Conservation (phyloP, 441 rosid genomes). For the Iberis amara region DNA sequence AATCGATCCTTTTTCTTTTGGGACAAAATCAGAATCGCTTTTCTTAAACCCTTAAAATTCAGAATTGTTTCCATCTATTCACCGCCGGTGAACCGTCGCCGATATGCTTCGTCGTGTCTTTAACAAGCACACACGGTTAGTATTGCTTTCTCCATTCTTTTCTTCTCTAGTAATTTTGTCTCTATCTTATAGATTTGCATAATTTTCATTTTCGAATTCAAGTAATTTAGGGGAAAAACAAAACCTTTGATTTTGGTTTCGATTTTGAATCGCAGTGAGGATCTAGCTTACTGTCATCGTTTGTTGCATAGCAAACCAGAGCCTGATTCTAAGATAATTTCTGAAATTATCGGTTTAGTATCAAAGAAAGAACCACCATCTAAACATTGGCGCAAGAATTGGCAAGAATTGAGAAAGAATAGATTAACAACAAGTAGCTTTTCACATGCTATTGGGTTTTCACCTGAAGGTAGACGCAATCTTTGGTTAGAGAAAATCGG, state of each 20-base stretch:
- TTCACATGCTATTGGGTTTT: slow-evolving; percentile 51
- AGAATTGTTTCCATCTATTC: neutral
- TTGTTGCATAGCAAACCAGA: slow-evolving; percentile 24
- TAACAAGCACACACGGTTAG: slow-evolving; percentile 20
- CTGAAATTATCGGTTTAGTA: slow-evolving; percentile 15
- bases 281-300: slow-evolving; percentile 20
- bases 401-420: slow-evolving; percentile 33
- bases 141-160: neutral
- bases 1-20: too few relatives aligned
- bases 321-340: slow-evolving; percentile 6
- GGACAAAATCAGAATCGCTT: neutral
- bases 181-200: too few relatives aligned
- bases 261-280: slow-evolving; percentile 16
- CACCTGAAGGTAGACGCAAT: slow-evolving; percentile 41
- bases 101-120: slow-evolving; percentile 23
- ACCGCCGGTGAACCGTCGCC: slow-evolving; percentile 22
- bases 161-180: neutral
- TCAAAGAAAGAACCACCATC: slow-evolving; percentile 1
- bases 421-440: slow-evolving; percentile 65
- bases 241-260: neutral
- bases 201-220: neutral
- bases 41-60: slow-evolving; percentile 17
- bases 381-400: slow-evolving; percentile 51
- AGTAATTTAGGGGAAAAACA: neutral
- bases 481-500: slow-evolving; percentile 73